Conservation (phyloP, 2,329 filamentous ascomycete species). For the Hypoxylon sp. region DNA sequence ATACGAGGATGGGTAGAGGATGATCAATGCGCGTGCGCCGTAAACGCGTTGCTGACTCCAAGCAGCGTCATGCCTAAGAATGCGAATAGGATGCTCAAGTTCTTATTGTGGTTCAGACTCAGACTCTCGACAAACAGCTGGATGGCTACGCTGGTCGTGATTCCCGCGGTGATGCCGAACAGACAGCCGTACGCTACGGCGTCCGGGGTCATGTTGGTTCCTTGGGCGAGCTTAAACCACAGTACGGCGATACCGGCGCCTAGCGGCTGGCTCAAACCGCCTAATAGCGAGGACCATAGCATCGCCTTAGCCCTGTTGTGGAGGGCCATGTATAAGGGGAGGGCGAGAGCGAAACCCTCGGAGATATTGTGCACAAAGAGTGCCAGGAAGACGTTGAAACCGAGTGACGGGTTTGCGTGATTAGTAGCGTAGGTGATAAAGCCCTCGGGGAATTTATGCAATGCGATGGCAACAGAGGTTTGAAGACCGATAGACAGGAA, state of each 20-base stretch:
- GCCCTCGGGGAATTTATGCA: slow-evolving; percentile 92
- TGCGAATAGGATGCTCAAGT: slow-evolving; percentile 79
- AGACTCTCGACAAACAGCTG: slow-evolving; percentile 88
- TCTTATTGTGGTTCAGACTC: slow-evolving; percentile 80
- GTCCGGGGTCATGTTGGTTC: slow-evolving; percentile 58
- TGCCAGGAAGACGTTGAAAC: slow-evolving; percentile 91
- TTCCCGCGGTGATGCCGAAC: slow-evolving; percentile 89
- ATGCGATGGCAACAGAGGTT: slow-evolving; percentile 90
- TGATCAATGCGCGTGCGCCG: slow-evolving; percentile 59
- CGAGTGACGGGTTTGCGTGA: slow-evolving; percentile 88
- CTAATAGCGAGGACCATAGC: slow-evolving; percentile 81
- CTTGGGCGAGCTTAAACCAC: slow-evolving; percentile 79
- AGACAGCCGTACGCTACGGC: slow-evolving; percentile 76
- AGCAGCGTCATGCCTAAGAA: slow-evolving; percentile 89
- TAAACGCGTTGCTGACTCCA: slow-evolving; percentile 84
- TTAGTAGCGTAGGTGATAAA: slow-evolving; percentile 96
- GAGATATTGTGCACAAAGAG: slow-evolving; percentile 98
- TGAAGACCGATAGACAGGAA: slow-evolving; percentile 96
- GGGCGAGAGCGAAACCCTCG: slow-evolving; percentile 92
- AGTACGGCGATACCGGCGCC: slow-evolving; percentile 84
- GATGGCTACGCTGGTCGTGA: slow-evolving; percentile 93
- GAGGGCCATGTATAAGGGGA: slow-evolving; percentile 92
- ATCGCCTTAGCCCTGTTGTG: slow-evolving; percentile 83
- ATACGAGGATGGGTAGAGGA: too few relatives aligned
- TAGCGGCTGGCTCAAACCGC: slow-evolving; percentile 85